Conservation (phyloP, 148 eudicot species). For the Hydrangea macrophylla region DNA sequence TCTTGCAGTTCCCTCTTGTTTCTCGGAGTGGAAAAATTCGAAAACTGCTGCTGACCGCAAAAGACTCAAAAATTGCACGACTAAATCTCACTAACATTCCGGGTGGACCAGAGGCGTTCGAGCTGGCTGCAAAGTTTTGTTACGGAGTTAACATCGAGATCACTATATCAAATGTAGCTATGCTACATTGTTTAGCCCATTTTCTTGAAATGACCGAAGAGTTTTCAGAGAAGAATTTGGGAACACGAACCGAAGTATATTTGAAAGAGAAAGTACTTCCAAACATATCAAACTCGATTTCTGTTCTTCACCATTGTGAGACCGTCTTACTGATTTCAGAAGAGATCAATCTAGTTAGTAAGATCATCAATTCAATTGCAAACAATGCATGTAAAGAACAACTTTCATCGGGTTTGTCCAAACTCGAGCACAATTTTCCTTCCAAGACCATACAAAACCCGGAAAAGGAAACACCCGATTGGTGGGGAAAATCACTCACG, state of each 20-base stretch:
- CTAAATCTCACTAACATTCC: conserved; percentile 61
- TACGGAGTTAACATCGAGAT: conserved; percentile 84
- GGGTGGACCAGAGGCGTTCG: conserved; percentile 87
- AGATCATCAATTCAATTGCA: conserved; percentile 61
- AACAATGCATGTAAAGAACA: conserved; percentile 89
- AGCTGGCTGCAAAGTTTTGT: conserved; percentile 91
- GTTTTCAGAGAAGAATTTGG: conserved; percentile 75
- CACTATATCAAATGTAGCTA: conserved; percentile 67
- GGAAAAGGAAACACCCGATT: conserved; percentile 65
- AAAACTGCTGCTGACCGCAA: conserved; percentile 60
- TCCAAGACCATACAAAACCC: conserved; percentile 18
- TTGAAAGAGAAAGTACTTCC: conserved; percentile 64
- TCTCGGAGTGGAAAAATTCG: conserved; percentile 89
- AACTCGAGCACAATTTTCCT: conserved; percentile 59
- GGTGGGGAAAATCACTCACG: conserved; percentile 96
- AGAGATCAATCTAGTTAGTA: conserved; percentile 57
- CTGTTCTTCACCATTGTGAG: conserved; percentile 79
- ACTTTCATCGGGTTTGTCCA: conserved; percentile 69
- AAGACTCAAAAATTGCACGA: conserved; percentile 57
- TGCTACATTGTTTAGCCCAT: conserved; percentile 76
- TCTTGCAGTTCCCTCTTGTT: conserved; percentile 85
- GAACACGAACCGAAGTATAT: conserved; percentile 46
- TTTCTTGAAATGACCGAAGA: conserved; percentile 96
- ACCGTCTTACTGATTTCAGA: conserved; percentile 67
- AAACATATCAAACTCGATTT: conserved; percentile 66